Percentiles rank a stretch among this genome's conserved stretches.
Evolutionary conservation across 179 eudicot species (phyloP).

Genomic region (Kewa caespitosa): DNA sequence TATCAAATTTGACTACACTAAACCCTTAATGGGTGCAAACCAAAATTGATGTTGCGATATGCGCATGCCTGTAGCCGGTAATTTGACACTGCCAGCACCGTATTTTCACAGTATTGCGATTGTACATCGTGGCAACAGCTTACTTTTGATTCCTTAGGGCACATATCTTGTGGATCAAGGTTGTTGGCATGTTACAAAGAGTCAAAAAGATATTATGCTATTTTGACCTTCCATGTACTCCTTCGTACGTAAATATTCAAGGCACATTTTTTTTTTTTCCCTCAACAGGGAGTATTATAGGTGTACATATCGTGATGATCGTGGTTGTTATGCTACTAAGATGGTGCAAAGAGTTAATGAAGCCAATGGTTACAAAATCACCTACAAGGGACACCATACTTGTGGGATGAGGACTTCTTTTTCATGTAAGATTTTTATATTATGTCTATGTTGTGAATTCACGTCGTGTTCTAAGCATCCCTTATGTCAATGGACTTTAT

Average conservation of each 20-base stretch:
- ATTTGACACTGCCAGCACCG: no score
- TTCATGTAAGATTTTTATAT: conserved; percentile 6
- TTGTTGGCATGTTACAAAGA: not conserved
- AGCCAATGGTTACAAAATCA: not conserved
- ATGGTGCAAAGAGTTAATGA: conserved; percentile 10
- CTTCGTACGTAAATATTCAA: not conserved
- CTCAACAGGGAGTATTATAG: conserved; percentile 16
- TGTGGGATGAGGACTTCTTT: not conserved
- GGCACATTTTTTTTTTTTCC: not conserved
- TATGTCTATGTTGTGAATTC: not conserved
- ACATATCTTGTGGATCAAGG: not conserved
- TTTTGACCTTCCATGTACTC: not conserved
- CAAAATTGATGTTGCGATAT: no score
- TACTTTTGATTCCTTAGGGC: no score
- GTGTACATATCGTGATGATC: not conserved
- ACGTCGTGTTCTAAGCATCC: not conserved
- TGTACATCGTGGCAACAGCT: no score
- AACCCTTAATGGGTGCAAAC: no score
- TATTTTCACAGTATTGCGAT: no score
- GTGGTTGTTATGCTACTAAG: conserved; percentile 11
- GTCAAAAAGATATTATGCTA: not conserved
- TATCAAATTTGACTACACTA: no score
- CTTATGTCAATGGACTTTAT: not conserved
- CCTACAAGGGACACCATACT: conserved; percentile 5
- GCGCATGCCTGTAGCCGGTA: no score